Evolutionary conservation across 495 filamentous ascomycete species (phyloP).

Genomic region (Coniosporium apollinis): DNA sequence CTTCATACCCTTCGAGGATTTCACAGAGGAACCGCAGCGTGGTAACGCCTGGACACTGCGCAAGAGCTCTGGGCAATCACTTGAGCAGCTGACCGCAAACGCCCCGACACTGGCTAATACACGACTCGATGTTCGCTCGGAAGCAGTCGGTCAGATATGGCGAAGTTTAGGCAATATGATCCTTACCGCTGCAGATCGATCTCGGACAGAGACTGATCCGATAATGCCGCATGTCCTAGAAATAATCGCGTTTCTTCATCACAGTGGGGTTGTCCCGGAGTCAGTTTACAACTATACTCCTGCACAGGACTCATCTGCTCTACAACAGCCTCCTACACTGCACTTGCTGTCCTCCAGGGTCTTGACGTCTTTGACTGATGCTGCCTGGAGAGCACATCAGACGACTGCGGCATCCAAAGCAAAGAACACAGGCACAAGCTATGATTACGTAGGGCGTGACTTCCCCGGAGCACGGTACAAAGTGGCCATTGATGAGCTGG

Average conservation of each 20-base stretch:
- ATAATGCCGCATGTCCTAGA: slow-evolving; percentile 42
- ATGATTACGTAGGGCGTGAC: slow-evolving; percentile 23
- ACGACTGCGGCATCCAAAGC: slow-evolving; percentile 27
- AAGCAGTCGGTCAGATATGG: slow-evolving; percentile 30
- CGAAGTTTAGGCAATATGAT: slow-evolving; percentile 37
- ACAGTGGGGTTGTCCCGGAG: slow-evolving; percentile 37
- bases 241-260: slow-evolving; percentile 44
- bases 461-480: slow-evolving; percentile 32
- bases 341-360: slow-evolving; percentile 40
- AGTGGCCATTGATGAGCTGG: slow-evolving; percentile 33
- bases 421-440: slow-evolving; percentile 24
- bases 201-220: slow-evolving; percentile 23
- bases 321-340: slow-evolving; percentile 40
- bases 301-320: slow-evolving; percentile 18
- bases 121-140: not conserved
- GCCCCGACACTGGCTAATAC: too few species aligned
- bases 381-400: slow-evolving; percentile 40
- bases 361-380: slow-evolving; percentile 43
- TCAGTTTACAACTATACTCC: slow-evolving; percentile 36
- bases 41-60: too few species aligned
- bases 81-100: too few species aligned
- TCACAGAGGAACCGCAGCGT: too few species aligned
- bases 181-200: slow-evolving; percentile 30
- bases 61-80: too few species aligned
- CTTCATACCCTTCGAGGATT: too few species aligned